Percentiles rank a stretch among this genome's conserved stretches.
phyloP scores from a whole-genome alignment of 2,329 filamentous ascomycete species.

The Trichoderma oligosporum region DNA sequence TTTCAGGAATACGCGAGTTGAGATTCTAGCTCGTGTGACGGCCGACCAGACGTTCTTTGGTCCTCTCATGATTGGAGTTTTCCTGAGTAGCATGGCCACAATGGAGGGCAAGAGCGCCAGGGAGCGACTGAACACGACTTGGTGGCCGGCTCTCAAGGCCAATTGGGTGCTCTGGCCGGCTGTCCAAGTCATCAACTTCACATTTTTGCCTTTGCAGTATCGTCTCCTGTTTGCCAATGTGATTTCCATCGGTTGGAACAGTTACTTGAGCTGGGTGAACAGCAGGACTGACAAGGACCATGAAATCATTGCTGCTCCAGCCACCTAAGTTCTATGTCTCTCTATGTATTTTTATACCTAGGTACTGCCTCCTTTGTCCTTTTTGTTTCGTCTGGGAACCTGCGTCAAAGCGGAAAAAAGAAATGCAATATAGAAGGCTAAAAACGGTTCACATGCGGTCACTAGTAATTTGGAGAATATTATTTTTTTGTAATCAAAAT shows the following conservation, averaged over 20 bases:
- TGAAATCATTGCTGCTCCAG: constrained; percentile 18
- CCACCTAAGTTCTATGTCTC: background rate
- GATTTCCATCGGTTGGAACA: constrained; percentile 65
- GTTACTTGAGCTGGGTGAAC: constrained; percentile 60
- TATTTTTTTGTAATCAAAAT: constrained; percentile 1
- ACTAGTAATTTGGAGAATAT: background rate
- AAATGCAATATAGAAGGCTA: constrained; percentile 13
- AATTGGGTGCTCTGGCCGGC: constrained; percentile 88
- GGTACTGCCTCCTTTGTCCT: background rate
- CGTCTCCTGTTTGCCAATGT: constrained; percentile 84
- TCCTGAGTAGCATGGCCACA: constrained; percentile 79
- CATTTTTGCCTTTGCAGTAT: constrained; percentile 77
- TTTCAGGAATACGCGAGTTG: constrained; percentile 61
- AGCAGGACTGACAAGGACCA: constrained; percentile 34
- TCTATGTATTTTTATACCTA: background rate
- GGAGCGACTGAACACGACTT: constrained; percentile 70
- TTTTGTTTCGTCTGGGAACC: background rate
- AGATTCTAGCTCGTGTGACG: constrained; percentile 73
- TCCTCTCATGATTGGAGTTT: constrained; percentile 75
- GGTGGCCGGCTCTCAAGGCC: constrained; percentile 66
- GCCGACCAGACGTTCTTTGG: constrained; percentile 81
- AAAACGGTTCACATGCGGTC: background rate
- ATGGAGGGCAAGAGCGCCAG: constrained; percentile 61
- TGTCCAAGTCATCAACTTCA: constrained; percentile 85
- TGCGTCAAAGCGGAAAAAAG: background rate